Evolutionary conservation across 1,284 basidiomycete genomes (phyloP), one percentile per base, ranked within the genome.

Genomic region (Grifola frondosa): DNA sequence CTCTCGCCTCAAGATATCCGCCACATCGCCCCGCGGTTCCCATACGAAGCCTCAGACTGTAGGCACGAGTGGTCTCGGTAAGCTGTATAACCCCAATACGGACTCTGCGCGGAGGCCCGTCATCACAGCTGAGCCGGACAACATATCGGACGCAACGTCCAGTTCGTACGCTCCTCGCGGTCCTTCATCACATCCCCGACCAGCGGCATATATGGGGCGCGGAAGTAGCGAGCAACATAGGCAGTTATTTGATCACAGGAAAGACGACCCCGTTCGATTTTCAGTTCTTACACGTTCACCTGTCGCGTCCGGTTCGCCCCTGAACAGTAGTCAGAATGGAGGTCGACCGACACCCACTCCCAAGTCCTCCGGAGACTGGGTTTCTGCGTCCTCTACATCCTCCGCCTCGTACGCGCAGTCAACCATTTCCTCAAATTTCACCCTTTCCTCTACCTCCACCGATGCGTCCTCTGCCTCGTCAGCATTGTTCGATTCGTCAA

Each of bases 221-320:
- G 69, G 67, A 17, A 53, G 52, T 46, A 67, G 53, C 46, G 63
- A 44, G 44, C 60, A 42, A 21, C 66, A 66, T 21, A 75, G 81
- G 5, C 84, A 87, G 52, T 75, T 95, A 0, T 94, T 92, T 47
- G 90, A 94, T 60, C 86, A 84, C 47, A 73, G 86, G 35, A 86
- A 86, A 61, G 86, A 95, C 61, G 88, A 95, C 61, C 88, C 91
- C 0, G 80, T 92, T 31, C 78, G 83, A 6, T 93, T 92, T 63
- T 71, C 78, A 29, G 78, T 81, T 13, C 75, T 81, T 37, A 66
- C 77, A 2, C 77, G 78, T 19, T 77, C 82, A 2, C 46, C 59
- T 50, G 50, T 25, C 16, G 32, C 43, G 1, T 24, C 42, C 21
- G n/a, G n/a, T n/a, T 36, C 45, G 2, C 40, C 54, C 11, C 19